These are phyloP conservation scores for Evernia prunastri DNA, from an alignment of 495 filamentous ascomycete species.

Conservation along the genomic window DNA sequence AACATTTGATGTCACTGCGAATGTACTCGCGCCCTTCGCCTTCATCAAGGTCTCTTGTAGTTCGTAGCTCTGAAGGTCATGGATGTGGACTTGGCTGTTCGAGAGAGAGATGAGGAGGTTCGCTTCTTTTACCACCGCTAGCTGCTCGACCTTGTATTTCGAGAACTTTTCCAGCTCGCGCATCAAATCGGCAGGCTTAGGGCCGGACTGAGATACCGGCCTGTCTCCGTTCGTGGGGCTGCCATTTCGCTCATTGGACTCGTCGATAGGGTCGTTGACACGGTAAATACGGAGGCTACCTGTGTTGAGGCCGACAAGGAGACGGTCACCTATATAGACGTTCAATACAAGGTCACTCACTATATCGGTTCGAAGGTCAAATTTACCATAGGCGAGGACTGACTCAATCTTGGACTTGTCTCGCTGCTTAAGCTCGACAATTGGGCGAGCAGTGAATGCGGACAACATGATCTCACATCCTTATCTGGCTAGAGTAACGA, in stretches of 20 bases:
- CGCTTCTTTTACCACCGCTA: conserved; percentile 91
- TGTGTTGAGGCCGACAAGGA: conserved; percentile 85
- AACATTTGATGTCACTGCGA: conserved; percentile 91
- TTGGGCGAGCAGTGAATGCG: conserved; percentile 91
- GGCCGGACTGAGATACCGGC: conserved; percentile 33
- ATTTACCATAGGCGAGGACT: conserved; percentile 76
- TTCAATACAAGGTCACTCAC: conserved; percentile 10
- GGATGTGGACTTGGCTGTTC: conserved; percentile 77
- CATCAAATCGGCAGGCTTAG: conserved; percentile 71
- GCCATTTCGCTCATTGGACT: conserved; percentile 23
- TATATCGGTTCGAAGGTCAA: conserved; percentile 15
- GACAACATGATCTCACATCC: conserved; percentile 67
- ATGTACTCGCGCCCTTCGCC: conserved; percentile 80
- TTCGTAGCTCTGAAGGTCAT: conserved; percentile 79
- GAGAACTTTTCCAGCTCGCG: conserved; percentile 94
- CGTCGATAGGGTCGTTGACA: conserved; percentile 57
- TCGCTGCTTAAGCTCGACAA: conserved; percentile 89
- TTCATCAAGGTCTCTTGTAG: conserved; percentile 70
- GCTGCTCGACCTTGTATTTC: conserved; percentile 77
- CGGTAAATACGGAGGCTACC: conserved; percentile 88
- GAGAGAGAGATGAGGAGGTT: conserved; percentile 84
- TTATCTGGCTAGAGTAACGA: background rate
- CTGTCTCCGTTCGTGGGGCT: conserved; percentile 22
- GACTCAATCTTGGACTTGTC: conserved; percentile 96
- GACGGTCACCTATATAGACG: conserved; percentile 61